Base-by-base conservation (phyloP, 192 early-diverging fungal species). In the Dissophora ornata region DNA sequence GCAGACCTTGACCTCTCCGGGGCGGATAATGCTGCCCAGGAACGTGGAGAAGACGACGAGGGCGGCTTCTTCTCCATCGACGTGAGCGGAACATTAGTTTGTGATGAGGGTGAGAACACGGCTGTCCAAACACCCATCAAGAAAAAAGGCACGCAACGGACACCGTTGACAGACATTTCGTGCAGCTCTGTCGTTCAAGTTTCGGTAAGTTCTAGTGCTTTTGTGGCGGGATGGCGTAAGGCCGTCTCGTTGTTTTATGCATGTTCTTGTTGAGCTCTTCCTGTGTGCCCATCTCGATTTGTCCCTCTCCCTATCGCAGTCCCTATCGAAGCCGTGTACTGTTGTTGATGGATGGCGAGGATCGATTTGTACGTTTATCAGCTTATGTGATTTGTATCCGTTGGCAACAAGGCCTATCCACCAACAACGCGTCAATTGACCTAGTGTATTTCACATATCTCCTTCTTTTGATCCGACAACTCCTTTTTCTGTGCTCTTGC, bases 111-210 rank as follows among this genome's bases (percentile, higher is more conserved):
- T n/a, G n/a, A n/a, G n/a, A n/a, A n/a, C n/a, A n/a, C n/a, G n/a
- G n/a, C n/a, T n/a, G n/a, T n/a, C n/a, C n/a, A n/a, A n/a, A n/a
- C n/a, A n/a, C n/a, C n/a, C n/a, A n/a, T n/a, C n/a, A n/a, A n/a
- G n/a, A n/a, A n/a, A n/a, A n/a, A n/a, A n/a, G n/a, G n/a, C n/a
- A n/a, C n/a, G n/a, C n/a, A n/a, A n/a, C n/a, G n/a, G 46, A 30
- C 45, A 36, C 59, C 59, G 21, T 50, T 62, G 59, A 34, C 44
- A 22, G 61, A 63, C 1, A 63, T 63, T 32, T 38, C 38, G 16
- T 16, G 19, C 2, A 44, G 36, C 1, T 21, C 49, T 22, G 46
- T 22, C 1, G 21, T 46, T 21, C 22, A 36, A 12, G 24, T 36
- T 11, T 22, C 34, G 61, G 61, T 63, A 63, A 36, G 61, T 52